Percentiles rank a stretch among this genome's conserved stretches.
Conservation (phyloP, 768 basidiomycete species). For the Mycena indigotica region DNA sequence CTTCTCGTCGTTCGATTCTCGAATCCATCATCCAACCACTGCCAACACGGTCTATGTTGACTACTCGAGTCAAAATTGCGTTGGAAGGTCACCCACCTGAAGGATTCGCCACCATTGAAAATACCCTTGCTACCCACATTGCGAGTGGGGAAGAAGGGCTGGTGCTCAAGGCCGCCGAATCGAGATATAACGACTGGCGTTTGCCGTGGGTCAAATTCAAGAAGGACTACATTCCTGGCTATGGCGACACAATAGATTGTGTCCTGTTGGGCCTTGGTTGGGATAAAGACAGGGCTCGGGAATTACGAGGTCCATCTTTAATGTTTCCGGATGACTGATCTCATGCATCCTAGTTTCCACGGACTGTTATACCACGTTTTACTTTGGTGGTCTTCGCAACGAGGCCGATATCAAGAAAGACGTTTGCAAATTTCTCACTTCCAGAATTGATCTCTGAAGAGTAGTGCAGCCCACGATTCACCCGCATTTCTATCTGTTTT, state of each 20-base stretch:
- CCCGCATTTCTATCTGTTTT: slow-evolving; percentile 74
- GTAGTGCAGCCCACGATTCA: slow-evolving; percentile 38
- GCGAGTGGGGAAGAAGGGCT: slow-evolving; percentile 66
- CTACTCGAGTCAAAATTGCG: slow-evolving; percentile 54
- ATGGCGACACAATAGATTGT: slow-evolving; percentile 81
- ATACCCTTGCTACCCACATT: slow-evolving; percentile 53
- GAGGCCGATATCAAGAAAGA: slow-evolving; percentile 38
- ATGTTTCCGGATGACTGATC: no score
- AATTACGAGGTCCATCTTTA: slow-evolving; percentile 60
- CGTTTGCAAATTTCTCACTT: slow-evolving; percentile 32
- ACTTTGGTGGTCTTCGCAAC: slow-evolving; percentile 69
- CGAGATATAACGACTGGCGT: slow-evolving; percentile 63
- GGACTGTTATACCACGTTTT: slow-evolving; percentile 76
- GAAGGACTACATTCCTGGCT: slow-evolving; percentile 84
- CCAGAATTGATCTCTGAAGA: background rate
- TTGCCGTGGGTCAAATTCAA: slow-evolving; percentile 88
- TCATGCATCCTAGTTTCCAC: slow-evolving; percentile 81
- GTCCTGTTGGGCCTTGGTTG: slow-evolving; percentile 76
- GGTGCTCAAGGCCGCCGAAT: slow-evolving; percentile 75
- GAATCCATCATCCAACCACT: slow-evolving; percentile 55
- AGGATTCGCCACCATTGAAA: slow-evolving; percentile 35
- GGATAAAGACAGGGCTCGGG: slow-evolving; percentile 77
- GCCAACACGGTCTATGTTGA: slow-evolving; percentile 66
- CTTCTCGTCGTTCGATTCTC: slow-evolving; percentile 58
- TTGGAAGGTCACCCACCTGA: slow-evolving; percentile 29